phyloP scores from a whole-genome alignment of 257 asterid species.

The Haberlea rhodopensis region DNA sequence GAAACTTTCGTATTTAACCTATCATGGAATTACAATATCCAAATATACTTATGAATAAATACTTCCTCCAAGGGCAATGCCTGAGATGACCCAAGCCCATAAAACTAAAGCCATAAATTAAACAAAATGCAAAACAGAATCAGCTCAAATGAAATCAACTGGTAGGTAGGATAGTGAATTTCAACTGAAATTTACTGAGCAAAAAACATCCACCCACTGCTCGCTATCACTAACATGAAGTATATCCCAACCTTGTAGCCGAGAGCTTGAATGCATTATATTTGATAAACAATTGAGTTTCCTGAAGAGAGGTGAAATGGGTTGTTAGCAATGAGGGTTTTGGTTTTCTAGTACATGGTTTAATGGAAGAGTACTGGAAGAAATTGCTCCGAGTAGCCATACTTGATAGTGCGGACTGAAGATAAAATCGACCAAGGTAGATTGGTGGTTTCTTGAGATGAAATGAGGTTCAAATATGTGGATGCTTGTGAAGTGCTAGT shows the following conservation, averaged over 20 bases:
- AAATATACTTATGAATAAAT: conserved; percentile 15
- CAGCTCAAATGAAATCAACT: not conserved
- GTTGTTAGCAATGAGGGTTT: conserved; percentile 28
- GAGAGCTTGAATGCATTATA: conserved; percentile 43
- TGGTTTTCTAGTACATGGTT: conserved; percentile 35
- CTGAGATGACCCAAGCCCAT: not conserved
- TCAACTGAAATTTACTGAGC: not conserved
- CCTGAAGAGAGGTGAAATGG: conserved; percentile 32
- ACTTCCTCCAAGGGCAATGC: not conserved
- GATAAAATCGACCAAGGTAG: not conserved
- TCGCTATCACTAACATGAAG: not conserved
- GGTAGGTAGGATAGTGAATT: not conserved
- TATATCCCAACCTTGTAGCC: conserved; percentile 39
- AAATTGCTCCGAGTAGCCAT: conserved; percentile 59
- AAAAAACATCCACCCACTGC: not conserved
- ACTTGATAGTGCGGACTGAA: conserved; percentile 7
- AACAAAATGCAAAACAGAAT: not conserved
- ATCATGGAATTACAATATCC: conserved; percentile 20
- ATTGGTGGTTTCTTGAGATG: not conserved
- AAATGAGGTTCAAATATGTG: not conserved
- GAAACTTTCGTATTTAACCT: conserved; percentile 46
- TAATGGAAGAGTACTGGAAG: conserved; percentile 38
- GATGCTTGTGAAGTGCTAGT: not conserved
- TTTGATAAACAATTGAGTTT: conserved; percentile 27
- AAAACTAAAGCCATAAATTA: not conserved